Evolutionary conservation across 441 rosid species (phyloP).

Genomic region (Euphorbia neoarborescens): DNA sequence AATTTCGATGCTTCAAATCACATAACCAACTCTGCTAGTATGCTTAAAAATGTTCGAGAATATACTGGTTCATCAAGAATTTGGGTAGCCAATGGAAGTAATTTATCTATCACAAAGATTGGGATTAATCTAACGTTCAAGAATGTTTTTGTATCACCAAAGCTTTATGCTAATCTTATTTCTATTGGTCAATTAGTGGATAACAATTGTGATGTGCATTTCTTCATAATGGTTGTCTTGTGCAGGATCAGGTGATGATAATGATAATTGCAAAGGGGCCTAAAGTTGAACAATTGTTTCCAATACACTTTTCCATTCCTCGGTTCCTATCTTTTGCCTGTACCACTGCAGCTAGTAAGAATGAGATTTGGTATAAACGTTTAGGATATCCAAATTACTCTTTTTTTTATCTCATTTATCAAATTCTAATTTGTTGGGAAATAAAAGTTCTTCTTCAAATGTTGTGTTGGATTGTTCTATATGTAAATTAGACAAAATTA

Average conservation of each 20-base stretch:
- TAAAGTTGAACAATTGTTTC: background rate
- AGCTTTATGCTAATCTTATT: no score
- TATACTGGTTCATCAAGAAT: no score
- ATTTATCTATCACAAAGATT: no score
- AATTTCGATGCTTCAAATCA: no score
- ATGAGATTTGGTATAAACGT: background rate
- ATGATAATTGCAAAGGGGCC: background rate
- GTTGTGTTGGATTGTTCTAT: background rate
- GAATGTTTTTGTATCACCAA: background rate
- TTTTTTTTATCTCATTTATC: background rate
- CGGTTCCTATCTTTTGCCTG: background rate
- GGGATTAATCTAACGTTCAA: no score
- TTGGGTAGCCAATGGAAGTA: no score
- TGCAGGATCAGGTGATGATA: background rate
- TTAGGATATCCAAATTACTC: constrained; percentile 5
- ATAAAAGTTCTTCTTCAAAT: background rate
- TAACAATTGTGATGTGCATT: background rate
- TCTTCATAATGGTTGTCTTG: background rate
- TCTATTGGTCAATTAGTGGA: background rate
- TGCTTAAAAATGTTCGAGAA: no score
- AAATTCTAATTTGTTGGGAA: background rate
- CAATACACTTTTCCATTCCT: background rate
- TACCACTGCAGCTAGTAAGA: background rate
- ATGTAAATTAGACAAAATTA: constrained; percentile 9
- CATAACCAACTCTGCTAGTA: no score